Base-by-base conservation (phyloP, 345 rosid genomes). In the Salix udensis region DNA sequence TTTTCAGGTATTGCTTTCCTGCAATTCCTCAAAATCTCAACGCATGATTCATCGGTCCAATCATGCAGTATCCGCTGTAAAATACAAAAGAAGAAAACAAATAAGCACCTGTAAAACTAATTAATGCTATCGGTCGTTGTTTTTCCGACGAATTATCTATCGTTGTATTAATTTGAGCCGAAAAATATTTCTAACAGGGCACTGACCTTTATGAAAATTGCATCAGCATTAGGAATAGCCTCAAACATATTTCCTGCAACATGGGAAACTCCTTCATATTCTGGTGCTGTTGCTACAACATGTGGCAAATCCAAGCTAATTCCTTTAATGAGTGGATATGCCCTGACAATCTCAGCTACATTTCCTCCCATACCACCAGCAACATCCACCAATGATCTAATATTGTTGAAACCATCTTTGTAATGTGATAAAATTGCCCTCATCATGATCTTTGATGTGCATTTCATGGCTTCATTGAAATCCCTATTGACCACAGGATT, bases 221-320 rank as follows among this genome's bases (percentile, higher is more conserved):
- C 86, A 62, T 80, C 85, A 8, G 84, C 88, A 3, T 64, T 61
- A 1, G 86, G 88, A 66, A 86, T 77, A 40, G 39, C 37, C 0
- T 65, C 50, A 28, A 86, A 84, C 87, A 86, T 84, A 70, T 86
- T 60, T 16, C 87, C 89, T 5, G 81, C 85, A 12, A 84, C 67
- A 50, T 82, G 86, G 0, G 28, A 5, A 23, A 87, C 79, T 42
- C 86, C 85, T 3, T 65, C 37, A 34, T 66, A 73, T 18, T 9
- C 8, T 0, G 89, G 84, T 3, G 87, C 87, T 1, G 85, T 75
- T 10, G 77, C 76, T 2, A 87, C 71, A 0, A 84, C 87, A 40
- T 84, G 89, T 1, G 82, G 84, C 76, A 84, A 52, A 83, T 87
- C 89, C 23, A 87, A 87, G 73, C 84, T 84, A 1, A 78, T 30